These are phyloP conservation scores for Nemania abortiva DNA, from an alignment of 2,329 filamentous ascomycete species.

Conservation along the genomic window DNA sequence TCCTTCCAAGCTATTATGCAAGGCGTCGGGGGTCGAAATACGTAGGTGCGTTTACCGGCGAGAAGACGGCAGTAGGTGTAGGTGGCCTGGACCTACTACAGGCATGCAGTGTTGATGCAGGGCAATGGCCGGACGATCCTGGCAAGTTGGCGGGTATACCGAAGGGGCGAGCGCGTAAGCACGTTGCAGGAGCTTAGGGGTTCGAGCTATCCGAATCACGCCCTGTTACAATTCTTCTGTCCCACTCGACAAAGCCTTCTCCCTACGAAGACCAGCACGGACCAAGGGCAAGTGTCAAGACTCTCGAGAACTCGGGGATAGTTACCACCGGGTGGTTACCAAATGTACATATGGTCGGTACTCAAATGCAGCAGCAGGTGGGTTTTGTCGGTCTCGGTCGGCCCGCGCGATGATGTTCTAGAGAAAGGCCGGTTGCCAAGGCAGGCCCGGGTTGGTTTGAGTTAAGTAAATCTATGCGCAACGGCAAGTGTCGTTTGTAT, in stretches of 20 bases:
- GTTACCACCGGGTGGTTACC: constrained; percentile 19
- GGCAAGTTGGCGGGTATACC: constrained; percentile 32
- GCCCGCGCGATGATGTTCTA: constrained; percentile 16
- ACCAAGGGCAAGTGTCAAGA: constrained; percentile 8
- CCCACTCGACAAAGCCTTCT: constrained; percentile 12
- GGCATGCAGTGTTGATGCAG: constrained; percentile 35
- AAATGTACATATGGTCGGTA: constrained; percentile 12
- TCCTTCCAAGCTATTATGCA: constrained; percentile 42
- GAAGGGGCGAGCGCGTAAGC: constrained; percentile 17
- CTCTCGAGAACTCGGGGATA: constrained; percentile 6
- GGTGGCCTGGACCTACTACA: constrained; percentile 25
- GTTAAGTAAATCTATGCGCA: constrained; percentile 25
- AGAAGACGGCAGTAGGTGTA: constrained; percentile 28
- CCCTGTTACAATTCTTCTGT: constrained; percentile 23
- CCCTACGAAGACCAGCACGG: background rate
- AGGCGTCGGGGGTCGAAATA: constrained; percentile 31
- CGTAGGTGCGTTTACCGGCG: constrained; percentile 35
- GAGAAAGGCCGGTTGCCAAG: constrained; percentile 12
- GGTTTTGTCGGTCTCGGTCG: constrained; percentile 22
- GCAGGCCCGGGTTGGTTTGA: constrained; percentile 19
- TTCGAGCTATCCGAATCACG: constrained; percentile 20
- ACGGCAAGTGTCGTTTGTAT: constrained; percentile 21
- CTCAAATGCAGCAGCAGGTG: constrained; percentile 27
- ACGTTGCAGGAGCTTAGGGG: constrained; percentile 23
- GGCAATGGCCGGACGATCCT: constrained; percentile 23